Conservation (phyloP, 2,329 filamentous ascomycete species). For the Lachnellula arida region DNA sequence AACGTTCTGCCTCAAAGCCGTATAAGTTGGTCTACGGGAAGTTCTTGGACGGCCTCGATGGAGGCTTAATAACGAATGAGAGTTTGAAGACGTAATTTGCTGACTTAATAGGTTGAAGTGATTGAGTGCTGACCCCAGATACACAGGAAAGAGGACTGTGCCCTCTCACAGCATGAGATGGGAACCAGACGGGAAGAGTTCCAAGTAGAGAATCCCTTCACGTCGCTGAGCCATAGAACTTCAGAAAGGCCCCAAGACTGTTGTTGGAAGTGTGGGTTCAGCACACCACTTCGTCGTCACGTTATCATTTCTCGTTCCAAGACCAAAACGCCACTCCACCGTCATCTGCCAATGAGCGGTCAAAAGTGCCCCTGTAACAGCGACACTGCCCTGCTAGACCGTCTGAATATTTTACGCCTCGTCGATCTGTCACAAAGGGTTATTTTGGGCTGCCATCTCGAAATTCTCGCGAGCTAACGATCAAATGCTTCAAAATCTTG, state of each 20-base stretch:
- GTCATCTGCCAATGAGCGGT: constrained; percentile 22
- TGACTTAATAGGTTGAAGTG: constrained; percentile 20
- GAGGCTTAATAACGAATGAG: constrained; percentile 16
- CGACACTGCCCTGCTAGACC: constrained; percentile 8
- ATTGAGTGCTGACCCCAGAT: constrained; percentile 22
- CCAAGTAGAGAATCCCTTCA: background rate
- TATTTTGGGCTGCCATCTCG: constrained; percentile 2
- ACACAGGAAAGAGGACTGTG: constrained; percentile 8
- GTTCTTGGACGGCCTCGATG: background rate
- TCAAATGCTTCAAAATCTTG: constrained; percentile 8
- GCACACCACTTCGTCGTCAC: constrained; percentile 28
- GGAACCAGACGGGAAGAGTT: background rate
- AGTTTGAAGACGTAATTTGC: constrained; percentile 4
- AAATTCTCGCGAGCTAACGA: background rate
- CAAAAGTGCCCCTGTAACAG: constrained; percentile 18
- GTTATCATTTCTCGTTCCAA: constrained; percentile 25
- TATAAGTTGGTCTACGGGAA: background rate
- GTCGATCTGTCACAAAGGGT: constrained; percentile 3
- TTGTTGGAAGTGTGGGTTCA: constrained; percentile 12
- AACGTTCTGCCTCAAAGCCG: background rate
- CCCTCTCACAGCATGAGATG: constrained; percentile 1
- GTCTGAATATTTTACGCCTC: constrained; percentile 1
- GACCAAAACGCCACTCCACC: constrained; percentile 10
- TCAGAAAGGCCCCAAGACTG: background rate
- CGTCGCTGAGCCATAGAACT: background rate